These are phyloP conservation scores for Cladosporium sp. DNA, from an alignment of 2,329 filamentous ascomycete species.

Conservation along the genomic window DNA sequence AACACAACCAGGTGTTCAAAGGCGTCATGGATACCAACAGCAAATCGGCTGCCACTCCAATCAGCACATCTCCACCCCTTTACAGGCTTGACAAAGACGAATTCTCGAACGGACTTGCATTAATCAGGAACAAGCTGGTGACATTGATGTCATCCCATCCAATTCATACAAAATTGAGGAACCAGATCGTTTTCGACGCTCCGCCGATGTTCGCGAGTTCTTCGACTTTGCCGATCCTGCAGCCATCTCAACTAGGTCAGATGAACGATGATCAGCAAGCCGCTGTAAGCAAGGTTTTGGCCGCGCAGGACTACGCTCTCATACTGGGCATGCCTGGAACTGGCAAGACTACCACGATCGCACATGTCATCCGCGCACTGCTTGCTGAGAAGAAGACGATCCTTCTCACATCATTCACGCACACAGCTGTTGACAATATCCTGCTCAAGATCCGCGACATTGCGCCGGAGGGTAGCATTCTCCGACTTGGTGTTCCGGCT, in stretches of 20 bases:
- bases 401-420: constrained; percentile 89
- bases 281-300: constrained; percentile 93
- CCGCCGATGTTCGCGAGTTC: constrained; percentile 68
- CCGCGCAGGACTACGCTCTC: constrained; percentile 90
- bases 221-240: constrained; percentile 12
- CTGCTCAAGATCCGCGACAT: constrained; percentile 76
- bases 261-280: constrained; percentile 84
- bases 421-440: constrained; percentile 97
- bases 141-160: constrained; percentile 67
- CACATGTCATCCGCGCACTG: constrained; percentile 89
- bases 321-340: constrained; percentile 98
- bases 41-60: constrained; percentile 38
- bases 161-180: constrained; percentile 56
- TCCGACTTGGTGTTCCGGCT: constrained; percentile 78
- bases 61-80: constrained; percentile 45
- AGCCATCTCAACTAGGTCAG: constrained; percentile 30
- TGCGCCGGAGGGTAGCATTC: constrained; percentile 56
- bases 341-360: constrained; percentile 96
- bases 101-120: constrained; percentile 96
- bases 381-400: constrained; percentile 89
- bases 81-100: constrained; percentile 97
- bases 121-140: constrained; percentile 87
- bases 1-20: constrained; percentile 76
- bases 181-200: constrained; percentile 73
- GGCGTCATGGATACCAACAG: constrained; percentile 82